Conservation (phyloP, 345 rosid species). For the Moricandia moricandioides region DNA sequence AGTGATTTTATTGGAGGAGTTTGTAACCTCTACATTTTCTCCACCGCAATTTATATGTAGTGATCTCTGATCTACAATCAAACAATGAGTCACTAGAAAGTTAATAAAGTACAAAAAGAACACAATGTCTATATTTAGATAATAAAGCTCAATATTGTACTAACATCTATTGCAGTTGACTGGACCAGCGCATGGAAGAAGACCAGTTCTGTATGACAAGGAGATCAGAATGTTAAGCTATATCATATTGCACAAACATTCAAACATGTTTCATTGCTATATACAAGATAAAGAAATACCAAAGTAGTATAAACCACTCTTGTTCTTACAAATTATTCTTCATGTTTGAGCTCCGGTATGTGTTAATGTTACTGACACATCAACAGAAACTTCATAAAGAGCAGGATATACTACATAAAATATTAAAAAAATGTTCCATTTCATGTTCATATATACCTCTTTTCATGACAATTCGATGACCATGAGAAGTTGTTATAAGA, state of each 20-base stretch:
- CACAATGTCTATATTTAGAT: neutral
- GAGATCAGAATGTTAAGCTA: neutral
- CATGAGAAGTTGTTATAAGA: slow-evolving; percentile 29
- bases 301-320: neutral
- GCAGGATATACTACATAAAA: neutral
- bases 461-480: slow-evolving; percentile 7
- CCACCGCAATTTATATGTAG: slow-evolving; percentile 37
- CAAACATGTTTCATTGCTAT: neutral
- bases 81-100: neutral
- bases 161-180: neutral
- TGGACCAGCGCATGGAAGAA: slow-evolving; percentile 13
- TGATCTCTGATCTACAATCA: slow-evolving; percentile 19
- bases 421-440: neutral
- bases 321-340: slow-evolving; percentile 21
- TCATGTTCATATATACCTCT: slow-evolving; percentile 7
- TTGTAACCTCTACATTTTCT: neutral
- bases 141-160: neutral
- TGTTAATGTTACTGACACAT: slow-evolving; percentile 14
- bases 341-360: slow-evolving; percentile 24
- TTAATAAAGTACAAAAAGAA: neutral
- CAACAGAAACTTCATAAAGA: neutral
- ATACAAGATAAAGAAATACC: neutral
- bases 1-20: neutral
- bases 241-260: neutral
- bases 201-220: neutral